Conservation (phyloP, 352 stramenopile genomes). For the Elongisporangium undulatum region DNA sequence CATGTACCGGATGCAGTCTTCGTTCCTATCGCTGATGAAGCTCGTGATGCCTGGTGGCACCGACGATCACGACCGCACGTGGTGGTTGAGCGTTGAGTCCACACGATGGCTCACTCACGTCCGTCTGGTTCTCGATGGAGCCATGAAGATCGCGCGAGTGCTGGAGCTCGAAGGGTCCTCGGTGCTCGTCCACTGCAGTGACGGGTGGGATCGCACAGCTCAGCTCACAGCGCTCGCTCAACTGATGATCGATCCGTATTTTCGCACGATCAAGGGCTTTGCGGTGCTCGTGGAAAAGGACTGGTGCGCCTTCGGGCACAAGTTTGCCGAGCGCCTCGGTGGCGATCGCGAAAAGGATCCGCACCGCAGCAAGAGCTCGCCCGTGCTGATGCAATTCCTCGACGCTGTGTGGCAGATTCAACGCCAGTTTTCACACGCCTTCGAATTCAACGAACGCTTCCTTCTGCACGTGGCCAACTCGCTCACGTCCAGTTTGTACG, state of each 20-base stretch:
- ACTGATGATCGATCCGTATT: constrained; percentile 87
- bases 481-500: constrained; percentile 75
- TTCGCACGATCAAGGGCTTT: constrained; percentile 82
- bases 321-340: constrained; percentile 67
- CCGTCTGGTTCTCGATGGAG: constrained; percentile 72
- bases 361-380: constrained; percentile 72
- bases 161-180: constrained; percentile 79
- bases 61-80: constrained; percentile 66
- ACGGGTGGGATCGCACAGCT: constrained; percentile 85
- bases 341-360: constrained; percentile 72
- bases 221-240: constrained; percentile 77
- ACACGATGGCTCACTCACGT: constrained; percentile 87
- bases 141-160: constrained; percentile 83
- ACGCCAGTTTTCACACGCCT: constrained; percentile 72
- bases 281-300: constrained; percentile 83
- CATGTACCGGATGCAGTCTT: constrained; percentile 92
- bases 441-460: constrained; percentile 86
- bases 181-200: constrained; percentile 83
- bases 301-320: constrained; percentile 84
- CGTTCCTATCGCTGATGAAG: constrained; percentile 66
- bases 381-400: constrained; percentile 86
- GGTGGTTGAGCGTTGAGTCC: constrained; percentile 63
- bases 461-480: constrained; percentile 78
- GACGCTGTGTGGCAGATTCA: constrained; percentile 83
- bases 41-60: constrained; percentile 55